phyloP scores from a whole-genome alignment of 176 grass and related monocot species.

The Carex cristatella region DNA sequence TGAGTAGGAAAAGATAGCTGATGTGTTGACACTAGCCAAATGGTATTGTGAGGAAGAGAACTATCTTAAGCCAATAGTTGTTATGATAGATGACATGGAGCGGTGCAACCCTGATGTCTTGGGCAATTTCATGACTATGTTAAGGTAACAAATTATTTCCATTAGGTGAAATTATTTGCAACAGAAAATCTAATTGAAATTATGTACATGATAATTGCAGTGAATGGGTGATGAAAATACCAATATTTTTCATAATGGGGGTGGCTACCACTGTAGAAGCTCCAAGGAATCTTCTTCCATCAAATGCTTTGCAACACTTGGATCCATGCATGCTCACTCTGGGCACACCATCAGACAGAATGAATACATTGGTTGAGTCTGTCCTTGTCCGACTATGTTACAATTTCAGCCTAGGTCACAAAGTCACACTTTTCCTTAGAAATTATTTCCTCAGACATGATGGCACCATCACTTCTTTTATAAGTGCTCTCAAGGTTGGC shows the following conservation, averaged over 20 bases:
- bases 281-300: slow-evolving; percentile 69
- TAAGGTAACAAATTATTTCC: slow-evolving; percentile 43
- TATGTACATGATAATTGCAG: slow-evolving; percentile 33
- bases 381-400: slow-evolving; percentile 59
- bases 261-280: slow-evolving; percentile 75
- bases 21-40: slow-evolving; percentile 55
- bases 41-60: slow-evolving; percentile 64
- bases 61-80: slow-evolving; percentile 57
- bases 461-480: slow-evolving; percentile 85
- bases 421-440: slow-evolving; percentile 66
- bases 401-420: slow-evolving; percentile 63
- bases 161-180: neutral
- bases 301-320: slow-evolving; percentile 68
- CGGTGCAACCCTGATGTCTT: slow-evolving; percentile 54
- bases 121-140: slow-evolving; percentile 61
- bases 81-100: slow-evolving; percentile 88
- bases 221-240: slow-evolving; percentile 86
- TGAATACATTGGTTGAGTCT: slow-evolving; percentile 85
- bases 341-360: slow-evolving; percentile 67
- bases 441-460: slow-evolving; percentile 93
- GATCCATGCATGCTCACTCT: slow-evolving; percentile 66
- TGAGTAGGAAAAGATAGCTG: slow-evolving; percentile 34
- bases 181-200: neutral
- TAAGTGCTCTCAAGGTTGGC: slow-evolving; percentile 82
- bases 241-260: slow-evolving; percentile 82